A percentile compares a stretch with the other conserved stretches of the same genome.
Evolutionary conservation across 2,329 filamentous ascomycete species (phyloP).

Genomic region (Trichoderma atrobrunneum): DNA sequence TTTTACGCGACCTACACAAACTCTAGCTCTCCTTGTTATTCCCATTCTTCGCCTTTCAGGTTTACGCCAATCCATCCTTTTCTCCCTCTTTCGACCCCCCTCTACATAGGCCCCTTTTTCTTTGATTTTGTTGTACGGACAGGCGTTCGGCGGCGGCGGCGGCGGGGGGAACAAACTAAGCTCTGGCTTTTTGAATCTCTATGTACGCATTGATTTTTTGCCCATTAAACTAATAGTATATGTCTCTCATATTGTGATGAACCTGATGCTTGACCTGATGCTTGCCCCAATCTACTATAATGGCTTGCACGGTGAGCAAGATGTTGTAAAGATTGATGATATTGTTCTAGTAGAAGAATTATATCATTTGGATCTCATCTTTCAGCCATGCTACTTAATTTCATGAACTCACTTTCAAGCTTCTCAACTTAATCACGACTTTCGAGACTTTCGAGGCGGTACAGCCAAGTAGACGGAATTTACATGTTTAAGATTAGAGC

Average conservation of each 20-base stretch:
- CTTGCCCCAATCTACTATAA: background rate
- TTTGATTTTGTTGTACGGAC: background rate
- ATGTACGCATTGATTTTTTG: background rate
- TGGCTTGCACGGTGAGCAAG: background rate
- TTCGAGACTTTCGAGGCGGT: background rate
- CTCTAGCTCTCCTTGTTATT: background rate
- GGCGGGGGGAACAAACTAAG: background rate
- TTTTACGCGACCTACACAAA: background rate
- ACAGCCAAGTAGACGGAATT: background rate
- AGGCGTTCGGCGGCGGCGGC: slow-evolving; percentile 9
- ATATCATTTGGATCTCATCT: background rate
- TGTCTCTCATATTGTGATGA: background rate
- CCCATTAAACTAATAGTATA: background rate
- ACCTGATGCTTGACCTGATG: fast-evolving
- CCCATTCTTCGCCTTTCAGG: background rate
- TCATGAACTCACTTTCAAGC: background rate
- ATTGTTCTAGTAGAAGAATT: too few species aligned
- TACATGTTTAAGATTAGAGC: background rate
- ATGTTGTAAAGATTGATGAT: background rate
- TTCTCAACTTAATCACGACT: background rate
- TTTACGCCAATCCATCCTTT: too few species aligned
- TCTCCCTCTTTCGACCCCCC: too few species aligned
- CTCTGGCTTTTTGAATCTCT: background rate
- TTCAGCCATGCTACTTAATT: background rate
- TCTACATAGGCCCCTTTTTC: background rate